Conservation (phyloP, 495 filamentous ascomycete species). For the Daldinia loculata region DNA sequence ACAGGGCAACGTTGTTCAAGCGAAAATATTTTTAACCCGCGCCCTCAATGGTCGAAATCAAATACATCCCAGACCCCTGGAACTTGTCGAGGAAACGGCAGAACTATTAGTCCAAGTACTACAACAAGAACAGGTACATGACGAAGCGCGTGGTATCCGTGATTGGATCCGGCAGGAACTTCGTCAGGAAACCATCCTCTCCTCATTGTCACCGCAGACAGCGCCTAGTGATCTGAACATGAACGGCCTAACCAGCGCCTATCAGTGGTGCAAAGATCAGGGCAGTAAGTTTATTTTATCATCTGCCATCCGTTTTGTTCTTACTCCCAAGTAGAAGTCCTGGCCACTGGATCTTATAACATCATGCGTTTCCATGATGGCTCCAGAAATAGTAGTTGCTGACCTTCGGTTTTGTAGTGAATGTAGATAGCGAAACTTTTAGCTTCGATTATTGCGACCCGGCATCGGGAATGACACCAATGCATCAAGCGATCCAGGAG, state of each 20-base stretch:
- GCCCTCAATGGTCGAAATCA: slow-evolving; percentile 25
- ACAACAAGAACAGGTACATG: slow-evolving; percentile 19
- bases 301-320: not conserved
- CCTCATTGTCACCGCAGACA: slow-evolving; percentile 4
- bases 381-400: not conserved
- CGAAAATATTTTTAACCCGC: slow-evolving; percentile 21
- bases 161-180: slow-evolving; percentile 25
- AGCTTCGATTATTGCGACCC: slow-evolving; percentile 33
- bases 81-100: slow-evolving; percentile 37
- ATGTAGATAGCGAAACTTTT: slow-evolving; percentile 25
- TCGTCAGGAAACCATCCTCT: not conserved
- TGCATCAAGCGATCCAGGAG: slow-evolving; percentile 35
- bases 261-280: slow-evolving; percentile 39
- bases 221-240: not conserved
- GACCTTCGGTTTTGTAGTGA: slow-evolving; percentile 11
- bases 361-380: no score
- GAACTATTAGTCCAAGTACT: slow-evolving; percentile 27
- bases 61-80: slow-evolving; percentile 13
- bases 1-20: slow-evolving; percentile 20
- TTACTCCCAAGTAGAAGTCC: not conserved
- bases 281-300: slow-evolving; percentile 22
- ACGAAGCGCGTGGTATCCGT: slow-evolving; percentile 35
- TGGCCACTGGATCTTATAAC: not conserved
- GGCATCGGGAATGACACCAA: slow-evolving; percentile 24
- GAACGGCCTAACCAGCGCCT: slow-evolving; percentile 20